These are phyloP conservation scores for Maudiozyma humilis DNA, from an alignment of 1,139 yeast species.

Conservation along the genomic window DNA sequence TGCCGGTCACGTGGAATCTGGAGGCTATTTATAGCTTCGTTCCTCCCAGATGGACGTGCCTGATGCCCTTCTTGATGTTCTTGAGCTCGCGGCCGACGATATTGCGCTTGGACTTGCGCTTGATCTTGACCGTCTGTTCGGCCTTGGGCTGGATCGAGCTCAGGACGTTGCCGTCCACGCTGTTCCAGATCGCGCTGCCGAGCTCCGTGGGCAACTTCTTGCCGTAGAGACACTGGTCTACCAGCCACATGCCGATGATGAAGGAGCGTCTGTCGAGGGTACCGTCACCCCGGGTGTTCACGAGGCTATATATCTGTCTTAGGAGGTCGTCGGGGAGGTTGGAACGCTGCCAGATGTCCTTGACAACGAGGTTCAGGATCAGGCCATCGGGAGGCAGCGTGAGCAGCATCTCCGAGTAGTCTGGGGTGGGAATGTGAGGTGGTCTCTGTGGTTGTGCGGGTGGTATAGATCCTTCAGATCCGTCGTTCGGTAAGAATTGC, in stretches of 20 bases:
- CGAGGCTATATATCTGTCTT: conserved; percentile 66
- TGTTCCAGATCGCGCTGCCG: conserved; percentile 54
- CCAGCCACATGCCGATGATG: conserved; percentile 93
- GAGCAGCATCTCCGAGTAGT: conserved; percentile 3
- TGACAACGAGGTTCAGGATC: conserved; percentile 48
- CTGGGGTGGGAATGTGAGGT: neutral
- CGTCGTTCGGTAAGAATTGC: neutral
- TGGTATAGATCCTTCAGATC: too few species aligned
- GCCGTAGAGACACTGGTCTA: conserved; percentile 90
- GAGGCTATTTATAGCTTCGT: neutral
- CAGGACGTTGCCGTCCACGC: conserved; percentile 41
- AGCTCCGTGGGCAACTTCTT: conserved; percentile 69
- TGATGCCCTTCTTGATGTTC: conserved; percentile 26
- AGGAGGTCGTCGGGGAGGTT: conserved; percentile 58
- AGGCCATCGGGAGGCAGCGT: conserved; percentile 36
- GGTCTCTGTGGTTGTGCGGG: neutral
- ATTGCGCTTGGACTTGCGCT: conserved; percentile 21
- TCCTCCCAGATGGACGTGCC: conserved; percentile 11
- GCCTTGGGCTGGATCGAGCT: conserved; percentile 24
- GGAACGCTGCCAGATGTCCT: conserved; percentile 74
- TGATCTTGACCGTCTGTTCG: conserved; percentile 20
- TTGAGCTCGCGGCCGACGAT: conserved; percentile 29
- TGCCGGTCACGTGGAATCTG: too few species aligned
- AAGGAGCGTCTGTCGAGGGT: conserved; percentile 74
- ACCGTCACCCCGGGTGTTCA: conserved; percentile 74